phyloP scores from a whole-genome alignment of 345 rosid genomes.

The Ceriops zippeliana region DNA sequence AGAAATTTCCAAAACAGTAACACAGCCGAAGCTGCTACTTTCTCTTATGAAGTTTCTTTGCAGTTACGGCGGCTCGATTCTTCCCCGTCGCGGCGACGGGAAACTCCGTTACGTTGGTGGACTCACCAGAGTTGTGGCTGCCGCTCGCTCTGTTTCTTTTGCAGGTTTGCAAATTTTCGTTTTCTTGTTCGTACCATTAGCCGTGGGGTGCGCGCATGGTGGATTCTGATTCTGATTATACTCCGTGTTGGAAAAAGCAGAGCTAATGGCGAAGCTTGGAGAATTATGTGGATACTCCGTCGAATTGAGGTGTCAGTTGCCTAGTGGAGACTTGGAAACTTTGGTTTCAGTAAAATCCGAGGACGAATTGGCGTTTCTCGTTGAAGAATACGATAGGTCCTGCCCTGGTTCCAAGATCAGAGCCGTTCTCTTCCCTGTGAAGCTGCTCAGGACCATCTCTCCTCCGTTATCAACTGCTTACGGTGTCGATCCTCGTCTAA shows the following conservation, averaged over 20 bases:
- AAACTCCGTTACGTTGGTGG: conserved; percentile 84
- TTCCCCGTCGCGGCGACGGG: conserved; percentile 69
- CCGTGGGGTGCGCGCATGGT: background rate
- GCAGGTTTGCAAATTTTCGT: conserved; percentile 38
- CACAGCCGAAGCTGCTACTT: background rate
- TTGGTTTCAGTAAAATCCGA: conserved; percentile 69
- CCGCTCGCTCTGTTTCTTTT: conserved; percentile 54
- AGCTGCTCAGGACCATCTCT: conserved; percentile 45
- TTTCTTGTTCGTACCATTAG: background rate
- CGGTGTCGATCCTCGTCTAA: conserved; percentile 31
- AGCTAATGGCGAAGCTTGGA: conserved; percentile 49
- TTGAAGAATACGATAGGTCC: conserved; percentile 23
- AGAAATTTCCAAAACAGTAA: too few relatives aligned
- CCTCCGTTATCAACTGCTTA: conserved; percentile 40
- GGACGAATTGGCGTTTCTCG: conserved; percentile 53
- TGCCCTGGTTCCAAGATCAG: conserved; percentile 25
- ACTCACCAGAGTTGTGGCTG: conserved; percentile 67
- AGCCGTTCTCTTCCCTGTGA: conserved; percentile 22
- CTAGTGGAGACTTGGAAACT: conserved; percentile 75
- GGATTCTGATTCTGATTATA: background rate
- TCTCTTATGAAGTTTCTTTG: conserved; percentile 60
- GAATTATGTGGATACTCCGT: conserved; percentile 58
- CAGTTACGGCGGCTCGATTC: conserved; percentile 73
- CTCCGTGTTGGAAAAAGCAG: conserved; percentile 16
- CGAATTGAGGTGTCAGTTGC: conserved; percentile 65